Base-by-base conservation (phyloP, 495 filamentous ascomycete genomes). In the Talaromyces proteolyticus region DNA sequence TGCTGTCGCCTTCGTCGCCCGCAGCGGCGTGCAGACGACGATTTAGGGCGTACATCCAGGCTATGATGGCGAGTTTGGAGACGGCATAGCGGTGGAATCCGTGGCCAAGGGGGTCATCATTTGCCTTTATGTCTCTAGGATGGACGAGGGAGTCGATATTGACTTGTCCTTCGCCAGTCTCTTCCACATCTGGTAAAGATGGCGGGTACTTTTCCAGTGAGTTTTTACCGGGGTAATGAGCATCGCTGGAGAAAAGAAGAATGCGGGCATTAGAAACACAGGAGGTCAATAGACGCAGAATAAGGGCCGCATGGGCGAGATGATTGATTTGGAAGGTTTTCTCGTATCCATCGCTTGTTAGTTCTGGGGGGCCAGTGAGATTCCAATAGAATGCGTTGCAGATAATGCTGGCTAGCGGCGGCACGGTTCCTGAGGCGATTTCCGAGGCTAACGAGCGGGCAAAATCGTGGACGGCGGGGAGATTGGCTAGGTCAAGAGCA, bases 301-400 rank as follows among this genome's bases (percentile, higher is more conserved):
- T 62, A 8, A 78, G 53, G 4, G 70, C 53, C 17, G 69, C 68
- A 23, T 76, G 72, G 4, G 69, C 65, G 11, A 78, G 61, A 50
- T 74, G 66, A 36, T 70, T 74, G 16, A 69, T 57, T 23, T 70
- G 68, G 47, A 75, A 77, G 0, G 63, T 69, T 58, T 61, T 66
- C 19, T 76, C 72, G 44, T 65, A 68, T 2, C 62, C 64, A 51
- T 77, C 74, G 29, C 63, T 61, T 20, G 17, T 44, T 20, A 44
- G 21, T 44, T 44, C 22, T 24, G 42, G 42, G 16, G 22, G 11
- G 14, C 42, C 42, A n/a, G 42, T 24, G 11, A 26, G 14, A 44
- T 44, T 44, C 42, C 42, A 44, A 24, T 66, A 68, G 34, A 68
- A 69, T 1, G 74, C 72, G 38, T 73, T 68, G 47, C 72, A 65